Evolutionary conservation across 441 rosid genomes (phyloP).

Genomic region (Croton laevigatus): DNA sequence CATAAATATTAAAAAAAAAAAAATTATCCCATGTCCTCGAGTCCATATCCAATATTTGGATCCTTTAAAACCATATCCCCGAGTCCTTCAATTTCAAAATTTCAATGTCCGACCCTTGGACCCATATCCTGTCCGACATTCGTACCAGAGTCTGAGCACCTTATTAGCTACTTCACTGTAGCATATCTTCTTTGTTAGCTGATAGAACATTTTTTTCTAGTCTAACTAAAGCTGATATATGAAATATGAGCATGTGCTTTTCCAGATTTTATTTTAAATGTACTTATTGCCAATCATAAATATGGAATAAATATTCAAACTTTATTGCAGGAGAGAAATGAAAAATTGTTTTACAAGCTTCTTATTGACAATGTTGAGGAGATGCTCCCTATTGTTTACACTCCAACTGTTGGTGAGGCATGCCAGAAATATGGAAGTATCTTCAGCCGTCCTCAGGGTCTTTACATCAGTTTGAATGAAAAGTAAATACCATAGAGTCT

Average conservation of each 20-base stretch:
- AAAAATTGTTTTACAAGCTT: constrained; percentile 79
- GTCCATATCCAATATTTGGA: too few relatives aligned
- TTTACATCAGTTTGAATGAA: constrained; percentile 78
- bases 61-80: too few relatives aligned
- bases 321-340: constrained; percentile 70
- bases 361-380: constrained; percentile 85
- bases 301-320: neutral
- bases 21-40: too few relatives aligned
- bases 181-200: too few relatives aligned
- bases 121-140: too few relatives aligned
- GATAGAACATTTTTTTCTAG: neutral
- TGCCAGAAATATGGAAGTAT: constrained; percentile 82
- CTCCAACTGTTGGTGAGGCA: constrained; percentile 96
- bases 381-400: constrained; percentile 79
- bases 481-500: constrained; percentile 36
- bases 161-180: neutral
- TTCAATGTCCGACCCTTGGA: too few relatives aligned
- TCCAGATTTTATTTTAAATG: neutral
- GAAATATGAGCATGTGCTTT: neutral
- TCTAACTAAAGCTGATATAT: neutral
- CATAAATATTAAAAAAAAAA: too few relatives aligned
- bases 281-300: neutral
- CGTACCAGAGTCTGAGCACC: too few relatives aligned
- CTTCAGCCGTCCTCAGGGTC: constrained; percentile 83
- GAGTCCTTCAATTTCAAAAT: too few relatives aligned